Percentiles rank a stretch among this genome's conserved stretches.
phyloP scores from a whole-genome alignment of 805 yeast species.

The Cyberlindnera lachancei region DNA sequence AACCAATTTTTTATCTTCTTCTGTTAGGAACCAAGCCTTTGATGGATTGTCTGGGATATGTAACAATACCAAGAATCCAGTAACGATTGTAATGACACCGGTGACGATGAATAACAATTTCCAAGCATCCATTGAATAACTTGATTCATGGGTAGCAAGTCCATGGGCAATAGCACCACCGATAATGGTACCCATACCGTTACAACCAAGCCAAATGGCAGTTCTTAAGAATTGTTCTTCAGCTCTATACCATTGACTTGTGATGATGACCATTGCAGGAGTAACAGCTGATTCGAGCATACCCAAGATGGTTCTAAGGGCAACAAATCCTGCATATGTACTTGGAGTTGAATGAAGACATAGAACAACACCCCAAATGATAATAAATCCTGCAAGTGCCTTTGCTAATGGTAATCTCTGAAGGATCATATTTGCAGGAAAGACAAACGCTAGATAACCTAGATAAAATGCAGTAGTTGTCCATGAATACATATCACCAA shows the following conservation, averaged over 20 bases:
- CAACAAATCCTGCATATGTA: slow-evolving; percentile 29
- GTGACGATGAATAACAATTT: slow-evolving; percentile 49
- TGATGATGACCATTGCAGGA: slow-evolving; percentile 50
- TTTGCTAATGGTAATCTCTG: slow-evolving; percentile 55
- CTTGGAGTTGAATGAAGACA: slow-evolving; percentile 44
- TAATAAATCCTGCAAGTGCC: slow-evolving; percentile 37
- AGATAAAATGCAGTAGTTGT: slow-evolving; percentile 54
- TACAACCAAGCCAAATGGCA: slow-evolving; percentile 36
- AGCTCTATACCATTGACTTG: slow-evolving; percentile 51
- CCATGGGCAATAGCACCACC: slow-evolving; percentile 54
- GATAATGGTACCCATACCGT: slow-evolving; percentile 40
- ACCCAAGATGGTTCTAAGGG: slow-evolving; percentile 44
- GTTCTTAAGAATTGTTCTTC: slow-evolving; percentile 37
- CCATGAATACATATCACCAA: slow-evolving; percentile 42
- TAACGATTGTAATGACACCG: slow-evolving; percentile 48
- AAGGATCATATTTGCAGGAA: slow-evolving; percentile 37
- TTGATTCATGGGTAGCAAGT: slow-evolving; percentile 29
- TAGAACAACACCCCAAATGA: slow-evolving; percentile 58
- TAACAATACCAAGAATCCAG: slow-evolving; percentile 39
- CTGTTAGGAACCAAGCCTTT: slow-evolving; percentile 38
- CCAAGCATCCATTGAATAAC: slow-evolving; percentile 47
- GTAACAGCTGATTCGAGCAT: slow-evolving; percentile 45
- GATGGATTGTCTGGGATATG: slow-evolving; percentile 54
- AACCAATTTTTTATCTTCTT: slow-evolving; percentile 38
- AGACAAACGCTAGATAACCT: slow-evolving; percentile 55